Evolutionary conservation across 768 basidiomycete species (phyloP).

Genomic region (Rhodosporidiobolus sp.): DNA sequence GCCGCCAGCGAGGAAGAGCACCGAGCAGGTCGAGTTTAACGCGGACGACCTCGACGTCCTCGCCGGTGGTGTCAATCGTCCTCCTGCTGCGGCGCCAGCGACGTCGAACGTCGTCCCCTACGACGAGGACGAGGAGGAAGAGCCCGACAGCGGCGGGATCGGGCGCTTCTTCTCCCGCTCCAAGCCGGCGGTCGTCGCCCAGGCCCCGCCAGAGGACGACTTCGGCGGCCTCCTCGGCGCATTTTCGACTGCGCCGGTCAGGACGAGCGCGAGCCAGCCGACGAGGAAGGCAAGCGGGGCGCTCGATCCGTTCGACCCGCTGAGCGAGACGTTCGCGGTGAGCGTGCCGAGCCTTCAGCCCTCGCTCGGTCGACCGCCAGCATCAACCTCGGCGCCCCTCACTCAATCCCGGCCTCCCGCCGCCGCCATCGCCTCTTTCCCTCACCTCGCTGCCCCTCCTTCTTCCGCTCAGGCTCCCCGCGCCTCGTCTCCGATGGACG

Average conservation of each 20-base stretch:
- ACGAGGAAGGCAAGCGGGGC: not conserved
- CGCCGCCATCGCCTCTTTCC: not conserved
- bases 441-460: not conserved
- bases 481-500: not conserved
- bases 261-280: not conserved
- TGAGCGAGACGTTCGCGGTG: slow-evolving; percentile 15
- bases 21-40: not conserved
- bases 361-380: not conserved
- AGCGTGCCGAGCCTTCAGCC: not conserved
- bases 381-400: not conserved
- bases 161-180: slow-evolving; percentile 79
- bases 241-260: slow-evolving; percentile 8
- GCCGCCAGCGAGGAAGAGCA: not conserved
- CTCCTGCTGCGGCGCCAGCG: not conserved
- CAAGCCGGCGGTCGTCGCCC: not conserved
- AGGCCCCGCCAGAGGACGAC: slow-evolving; percentile 22
- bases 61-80: not conserved
- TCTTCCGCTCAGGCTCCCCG: not conserved
- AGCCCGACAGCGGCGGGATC: slow-evolving; percentile 66
- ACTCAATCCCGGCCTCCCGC: not conserved
- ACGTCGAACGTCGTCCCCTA: slow-evolving; percentile 48
- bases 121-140: slow-evolving; percentile 70
- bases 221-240: slow-evolving; percentile 32
- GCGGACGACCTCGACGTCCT: slow-evolving; percentile 25
- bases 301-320: slow-evolving; percentile 38